Evolutionary conservation across 2,329 filamentous ascomycete species (phyloP).

Genomic region (Dactylonectria estremocensis): DNA sequence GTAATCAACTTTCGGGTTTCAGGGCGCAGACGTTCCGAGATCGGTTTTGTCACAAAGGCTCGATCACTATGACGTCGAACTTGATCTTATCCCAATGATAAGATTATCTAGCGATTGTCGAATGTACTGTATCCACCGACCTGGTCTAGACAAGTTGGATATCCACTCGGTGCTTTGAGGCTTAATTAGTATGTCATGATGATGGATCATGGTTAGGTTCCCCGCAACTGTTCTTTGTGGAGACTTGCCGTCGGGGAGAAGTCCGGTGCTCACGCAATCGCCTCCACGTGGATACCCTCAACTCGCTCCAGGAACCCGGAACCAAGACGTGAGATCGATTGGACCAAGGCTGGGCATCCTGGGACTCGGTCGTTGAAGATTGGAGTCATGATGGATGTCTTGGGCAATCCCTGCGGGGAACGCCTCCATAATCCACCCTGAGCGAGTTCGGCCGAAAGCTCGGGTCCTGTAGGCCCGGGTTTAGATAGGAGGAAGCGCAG

Average conservation of each 20-base stretch:
- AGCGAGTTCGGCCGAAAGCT: background rate
- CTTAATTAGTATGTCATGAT: conserved; percentile 3
- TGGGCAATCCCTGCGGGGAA: conserved; percentile 13
- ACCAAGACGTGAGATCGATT: background rate
- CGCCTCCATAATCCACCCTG: background rate
- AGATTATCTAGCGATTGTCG: conserved; percentile 7
- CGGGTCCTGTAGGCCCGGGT: background rate
- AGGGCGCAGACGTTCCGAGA: background rate
- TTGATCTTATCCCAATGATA: conserved; percentile 13
- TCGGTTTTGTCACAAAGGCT: conserved; percentile 3
- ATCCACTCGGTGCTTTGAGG: conserved; percentile 32
- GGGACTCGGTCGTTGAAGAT: conserved; percentile 7
- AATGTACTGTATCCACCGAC: conserved; percentile 30
- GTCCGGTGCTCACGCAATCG: conserved; percentile 24
- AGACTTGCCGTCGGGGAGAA: conserved; percentile 36
- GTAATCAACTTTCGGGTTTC: background rate
- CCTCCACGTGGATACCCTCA: conserved; percentile 1
- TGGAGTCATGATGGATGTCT: conserved; percentile 10
- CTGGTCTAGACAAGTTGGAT: conserved; percentile 16
- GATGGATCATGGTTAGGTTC: conserved; percentile 17
- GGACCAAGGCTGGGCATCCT: background rate
- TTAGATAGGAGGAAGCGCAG: background rate
- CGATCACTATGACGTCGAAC: conserved; percentile 11
- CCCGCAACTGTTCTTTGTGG: conserved; percentile 37
- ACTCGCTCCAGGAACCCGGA: background rate